Evolutionary conservation across 345 rosid species (phyloP).

Genomic region (Citrus reticulata): DNA sequence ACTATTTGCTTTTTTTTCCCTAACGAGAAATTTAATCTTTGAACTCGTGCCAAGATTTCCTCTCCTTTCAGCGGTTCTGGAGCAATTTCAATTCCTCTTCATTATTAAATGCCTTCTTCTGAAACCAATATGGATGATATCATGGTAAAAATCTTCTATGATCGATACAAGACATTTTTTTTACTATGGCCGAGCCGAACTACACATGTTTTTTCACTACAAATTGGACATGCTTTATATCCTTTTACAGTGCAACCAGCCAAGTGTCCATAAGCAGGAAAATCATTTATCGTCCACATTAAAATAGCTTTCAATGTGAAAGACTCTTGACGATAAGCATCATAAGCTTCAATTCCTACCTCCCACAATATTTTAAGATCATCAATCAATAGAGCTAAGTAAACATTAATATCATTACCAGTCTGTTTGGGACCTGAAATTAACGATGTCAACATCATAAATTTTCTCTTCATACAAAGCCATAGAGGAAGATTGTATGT

Average conservation of each 20-base stretch:
- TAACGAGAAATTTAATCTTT: no score
- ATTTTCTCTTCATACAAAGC: background rate
- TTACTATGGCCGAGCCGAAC: no score
- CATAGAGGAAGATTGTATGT: background rate
- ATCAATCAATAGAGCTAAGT: background rate
- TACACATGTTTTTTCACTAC: background rate
- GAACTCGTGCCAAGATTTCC: no score
- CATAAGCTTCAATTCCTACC: background rate
- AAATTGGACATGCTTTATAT: background rate
- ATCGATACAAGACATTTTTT: no score
- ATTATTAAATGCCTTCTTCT: background rate
- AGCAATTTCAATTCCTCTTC: no score
- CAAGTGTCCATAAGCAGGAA: background rate
- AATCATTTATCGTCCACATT: background rate
- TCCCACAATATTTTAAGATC: background rate
- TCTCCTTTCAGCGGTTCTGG: no score
- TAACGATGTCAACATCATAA: background rate
- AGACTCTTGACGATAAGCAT: background rate
- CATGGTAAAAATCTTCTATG: background rate
- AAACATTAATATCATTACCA: background rate
- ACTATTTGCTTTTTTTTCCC: no score
- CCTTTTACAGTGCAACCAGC: background rate
- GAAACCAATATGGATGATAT: background rate
- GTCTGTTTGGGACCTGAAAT: background rate
- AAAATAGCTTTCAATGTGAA: background rate